A percentile compares a stretch with the other conserved stretches of the same genome.
Evolutionary conservation across 108 stramenopile species (phyloP).

Genomic region (Pseudonitzschia delicatissima): DNA sequence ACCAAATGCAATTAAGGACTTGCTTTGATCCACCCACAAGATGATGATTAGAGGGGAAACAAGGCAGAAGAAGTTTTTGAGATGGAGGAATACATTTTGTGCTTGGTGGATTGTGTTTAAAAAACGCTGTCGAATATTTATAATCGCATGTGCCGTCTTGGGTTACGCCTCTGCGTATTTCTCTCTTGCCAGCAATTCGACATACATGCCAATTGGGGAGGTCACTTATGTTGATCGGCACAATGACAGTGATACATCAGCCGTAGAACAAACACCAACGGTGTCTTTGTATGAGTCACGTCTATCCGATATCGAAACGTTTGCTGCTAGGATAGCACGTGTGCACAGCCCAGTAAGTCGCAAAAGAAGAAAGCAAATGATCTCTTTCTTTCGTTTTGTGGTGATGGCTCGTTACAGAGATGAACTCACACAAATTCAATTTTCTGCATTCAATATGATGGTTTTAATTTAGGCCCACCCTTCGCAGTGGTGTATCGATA

Average conservation of each 20-base stretch:
- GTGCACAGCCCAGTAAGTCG: slow-evolving; percentile 10
- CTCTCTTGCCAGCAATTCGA: not conserved
- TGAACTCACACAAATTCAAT: not conserved
- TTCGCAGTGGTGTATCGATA: slow-evolving; percentile 19
- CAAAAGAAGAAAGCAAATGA: no score
- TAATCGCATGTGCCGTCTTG: not conserved
- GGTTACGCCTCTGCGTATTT: not conserved
- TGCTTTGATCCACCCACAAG: not conserved
- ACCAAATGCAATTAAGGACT: not conserved
- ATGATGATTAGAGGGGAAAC: not conserved
- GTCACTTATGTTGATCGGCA: not conserved
- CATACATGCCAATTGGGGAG: not conserved
- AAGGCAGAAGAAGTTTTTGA: not conserved
- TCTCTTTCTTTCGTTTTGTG: no score
- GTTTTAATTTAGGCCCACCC: not conserved
- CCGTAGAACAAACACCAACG: not conserved
- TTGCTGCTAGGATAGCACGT: slow-evolving; percentile 15
- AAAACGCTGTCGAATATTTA: not conserved
- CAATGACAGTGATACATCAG: not conserved
- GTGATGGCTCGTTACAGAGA: no score
- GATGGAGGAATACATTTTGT: not conserved
- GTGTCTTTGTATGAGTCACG: not conserved
- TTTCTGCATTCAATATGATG: not conserved
- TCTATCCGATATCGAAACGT: slow-evolving; percentile 5
- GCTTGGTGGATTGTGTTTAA: not conserved